Evolutionary conservation across 257 asterid genomes (phyloP), one percentile per base, ranked within the genome.

Genomic region (Striga asiatica): DNA sequence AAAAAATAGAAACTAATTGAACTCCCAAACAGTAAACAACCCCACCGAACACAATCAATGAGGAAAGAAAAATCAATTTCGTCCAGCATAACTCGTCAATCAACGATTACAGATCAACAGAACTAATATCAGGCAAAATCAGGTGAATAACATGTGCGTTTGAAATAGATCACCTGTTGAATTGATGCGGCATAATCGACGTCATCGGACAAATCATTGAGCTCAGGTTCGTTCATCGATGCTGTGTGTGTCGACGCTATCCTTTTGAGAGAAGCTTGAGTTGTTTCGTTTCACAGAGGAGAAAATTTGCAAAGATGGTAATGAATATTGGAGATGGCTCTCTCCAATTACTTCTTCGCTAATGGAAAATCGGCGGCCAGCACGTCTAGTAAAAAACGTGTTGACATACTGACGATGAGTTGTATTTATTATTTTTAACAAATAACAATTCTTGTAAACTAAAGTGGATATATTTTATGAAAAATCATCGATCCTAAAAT

Each of bases 141-240:
- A 60, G 29, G 17, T 18, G 58, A 45, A 47, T 7, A 6, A 20
- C 66, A 25, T 35, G 32, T 12, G 14, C 35, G 22, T 11, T 20
- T 11, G 3, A 57, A 31, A 69, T 11, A 27, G 32, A 71, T 38
- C 38, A 85, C 97, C 73, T 84, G 94, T 64, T 82, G 86, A 63
- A 79, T 66, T 47, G 95, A 85, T 19, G 94, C 98, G 47, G 94
- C 98, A 60, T 91, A 91, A 66, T 91, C 95, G 61, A 84, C 87
- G 50, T 91, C 98, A 70, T 91, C 98, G 12, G 98, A 75, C 2
- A 91, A 82, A 73, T 91, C 96, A 69, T 76, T 70, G 49, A 72
- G 67, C 45, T 87, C 95, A 7, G 81, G 58, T 64, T 91, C 95
- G 42, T 75, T 80, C 98, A 91, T 91, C 72, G 60, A 69, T 51